A percentile compares a stretch with the other conserved stretches of the same genome.
Conservation (phyloP, 1,139 yeast species). For the Tardiomyces depauwii region DNA sequence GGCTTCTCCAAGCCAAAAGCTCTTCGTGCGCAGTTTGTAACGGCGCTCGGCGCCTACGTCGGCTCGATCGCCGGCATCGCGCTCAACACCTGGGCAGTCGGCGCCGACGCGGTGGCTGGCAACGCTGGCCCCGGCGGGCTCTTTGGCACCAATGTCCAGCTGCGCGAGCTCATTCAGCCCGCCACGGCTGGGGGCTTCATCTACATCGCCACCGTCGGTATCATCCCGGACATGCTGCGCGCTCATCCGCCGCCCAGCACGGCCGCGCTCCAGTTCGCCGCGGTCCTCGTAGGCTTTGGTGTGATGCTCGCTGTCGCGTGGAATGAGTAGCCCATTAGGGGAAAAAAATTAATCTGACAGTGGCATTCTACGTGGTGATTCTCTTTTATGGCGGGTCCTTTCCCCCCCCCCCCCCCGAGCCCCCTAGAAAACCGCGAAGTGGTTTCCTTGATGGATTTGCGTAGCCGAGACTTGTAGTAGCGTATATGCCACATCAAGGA, state of each 20-base stretch:
- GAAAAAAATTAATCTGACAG: too few species aligned
- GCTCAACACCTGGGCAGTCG: slow-evolving; percentile 27
- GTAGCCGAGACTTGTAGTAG: too few species aligned
- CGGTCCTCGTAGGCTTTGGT: slow-evolving; percentile 37
- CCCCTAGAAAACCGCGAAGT: too few species aligned
- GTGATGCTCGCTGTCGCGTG: slow-evolving; percentile 32
- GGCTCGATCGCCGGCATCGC: slow-evolving; percentile 55
- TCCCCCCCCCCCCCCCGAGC: too few species aligned
- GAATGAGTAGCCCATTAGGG: background rate
- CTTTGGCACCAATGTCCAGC: slow-evolving; percentile 37
- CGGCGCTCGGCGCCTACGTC: slow-evolving; percentile 49
- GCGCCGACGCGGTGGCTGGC: slow-evolving; percentile 3
- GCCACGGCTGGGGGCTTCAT: slow-evolving; percentile 62
- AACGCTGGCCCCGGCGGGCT: slow-evolving; percentile 23
- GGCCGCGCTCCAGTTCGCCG: slow-evolving; percentile 33
- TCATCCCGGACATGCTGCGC: slow-evolving; percentile 47
- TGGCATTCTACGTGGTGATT: too few species aligned
- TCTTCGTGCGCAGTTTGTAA: slow-evolving; percentile 48
- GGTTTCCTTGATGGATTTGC: too few species aligned
- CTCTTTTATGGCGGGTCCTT: too few species aligned
- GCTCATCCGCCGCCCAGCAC: slow-evolving; percentile 27
- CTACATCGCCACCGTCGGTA: slow-evolving; percentile 55
- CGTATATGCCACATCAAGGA: too few species aligned
- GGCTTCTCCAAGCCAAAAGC: slow-evolving; percentile 55
- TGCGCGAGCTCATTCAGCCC: slow-evolving; percentile 49